Percentiles rank a stretch among this genome's conserved stretches.
Evolutionary conservation across 352 stramenopile genomes (phyloP).

Genomic region (Globisporangium paroecandrum): DNA sequence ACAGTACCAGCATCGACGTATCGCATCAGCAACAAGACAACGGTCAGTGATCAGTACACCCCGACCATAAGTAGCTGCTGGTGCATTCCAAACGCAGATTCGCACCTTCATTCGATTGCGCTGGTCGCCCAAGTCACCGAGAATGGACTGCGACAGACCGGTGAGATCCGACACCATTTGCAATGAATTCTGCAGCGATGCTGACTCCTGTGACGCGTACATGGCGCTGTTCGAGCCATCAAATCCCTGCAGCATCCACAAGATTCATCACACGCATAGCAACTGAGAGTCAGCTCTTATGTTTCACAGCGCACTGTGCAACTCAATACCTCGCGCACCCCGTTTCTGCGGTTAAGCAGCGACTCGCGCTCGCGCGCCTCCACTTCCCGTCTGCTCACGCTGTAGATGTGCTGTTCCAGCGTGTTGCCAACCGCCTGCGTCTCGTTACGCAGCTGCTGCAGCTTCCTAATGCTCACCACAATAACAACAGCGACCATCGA

Average conservation of each 20-base stretch:
- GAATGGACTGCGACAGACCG: slow-evolving; percentile 62
- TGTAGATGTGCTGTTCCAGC: slow-evolving; percentile 79
- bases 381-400: slow-evolving; percentile 55
- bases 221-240: slow-evolving; percentile 65
- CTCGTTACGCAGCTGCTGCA: slow-evolving; percentile 74
- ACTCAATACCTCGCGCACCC: slow-evolving; percentile 22
- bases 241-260: slow-evolving; percentile 38
- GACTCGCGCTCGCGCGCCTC: slow-evolving; percentile 73
- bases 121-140: slow-evolving; percentile 71
- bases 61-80: not conserved
- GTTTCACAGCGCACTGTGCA: no score
- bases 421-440: slow-evolving; percentile 59
- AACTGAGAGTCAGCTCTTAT: not conserved
- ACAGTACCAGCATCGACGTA: slow-evolving; percentile 14
- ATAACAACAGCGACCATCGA: not conserved
- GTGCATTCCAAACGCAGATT: not conserved
- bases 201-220: slow-evolving; percentile 75
- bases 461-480: slow-evolving; percentile 30
- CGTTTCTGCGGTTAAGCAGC: slow-evolving; percentile 62
- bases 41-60: not conserved
- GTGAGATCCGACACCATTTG: slow-evolving; percentile 82
- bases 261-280: not conserved
- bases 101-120: slow-evolving; percentile 64
- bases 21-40: slow-evolving; percentile 1
- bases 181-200: slow-evolving; percentile 72